Evolutionary conservation across 2,329 filamentous ascomycete species (phyloP).

Genomic region (Penicillium sp.): DNA sequence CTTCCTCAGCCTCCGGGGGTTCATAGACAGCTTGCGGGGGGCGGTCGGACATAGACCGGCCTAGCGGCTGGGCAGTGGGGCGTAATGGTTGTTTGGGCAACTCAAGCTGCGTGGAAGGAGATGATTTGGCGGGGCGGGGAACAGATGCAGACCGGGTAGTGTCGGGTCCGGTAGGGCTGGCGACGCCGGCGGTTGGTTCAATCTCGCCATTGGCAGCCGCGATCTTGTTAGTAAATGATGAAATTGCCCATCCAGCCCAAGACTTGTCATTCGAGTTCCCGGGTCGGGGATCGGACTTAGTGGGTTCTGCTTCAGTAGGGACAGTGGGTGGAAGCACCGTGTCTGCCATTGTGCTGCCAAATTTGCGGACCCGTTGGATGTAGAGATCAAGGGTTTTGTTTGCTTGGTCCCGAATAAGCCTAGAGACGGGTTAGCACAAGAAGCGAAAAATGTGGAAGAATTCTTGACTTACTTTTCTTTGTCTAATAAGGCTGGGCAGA

Average conservation of each 20-base stretch:
- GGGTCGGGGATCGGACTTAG: slow-evolving; percentile 66
- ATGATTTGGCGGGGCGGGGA: slow-evolving; percentile 42
- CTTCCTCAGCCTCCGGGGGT: slow-evolving; percentile 46
- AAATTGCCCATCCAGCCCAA: slow-evolving; percentile 98
- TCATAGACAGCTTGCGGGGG: slow-evolving; percentile 47
- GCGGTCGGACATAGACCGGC: slow-evolving; percentile 43
- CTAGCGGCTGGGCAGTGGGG: slow-evolving; percentile 31
- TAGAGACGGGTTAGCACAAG: slow-evolving; percentile 21
- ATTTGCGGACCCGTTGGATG: slow-evolving; percentile 77
- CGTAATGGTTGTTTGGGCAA: slow-evolving; percentile 25
- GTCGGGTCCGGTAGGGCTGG: slow-evolving; percentile 46
- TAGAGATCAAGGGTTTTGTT: slow-evolving; percentile 87
- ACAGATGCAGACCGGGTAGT: slow-evolving; percentile 49
- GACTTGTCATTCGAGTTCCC: slow-evolving; percentile 71
- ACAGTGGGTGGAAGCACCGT: slow-evolving; percentile 69
- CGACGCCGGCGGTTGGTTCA: slow-evolving; percentile 57
- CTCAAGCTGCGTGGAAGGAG: slow-evolving; percentile 27
- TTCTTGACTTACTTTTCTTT: slow-evolving; percentile 74
- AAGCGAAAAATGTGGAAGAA: background rate
- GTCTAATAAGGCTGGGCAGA: slow-evolving; percentile 84
- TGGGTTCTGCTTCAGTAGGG: slow-evolving; percentile 47
- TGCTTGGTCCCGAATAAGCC: slow-evolving; percentile 82
- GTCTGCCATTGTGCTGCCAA: slow-evolving; percentile 75
- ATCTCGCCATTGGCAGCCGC: slow-evolving; percentile 85
- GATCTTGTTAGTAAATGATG: slow-evolving; percentile 95